Conservation (phyloP, 139 green algal species). For the Volvox reticuliferus region DNA sequence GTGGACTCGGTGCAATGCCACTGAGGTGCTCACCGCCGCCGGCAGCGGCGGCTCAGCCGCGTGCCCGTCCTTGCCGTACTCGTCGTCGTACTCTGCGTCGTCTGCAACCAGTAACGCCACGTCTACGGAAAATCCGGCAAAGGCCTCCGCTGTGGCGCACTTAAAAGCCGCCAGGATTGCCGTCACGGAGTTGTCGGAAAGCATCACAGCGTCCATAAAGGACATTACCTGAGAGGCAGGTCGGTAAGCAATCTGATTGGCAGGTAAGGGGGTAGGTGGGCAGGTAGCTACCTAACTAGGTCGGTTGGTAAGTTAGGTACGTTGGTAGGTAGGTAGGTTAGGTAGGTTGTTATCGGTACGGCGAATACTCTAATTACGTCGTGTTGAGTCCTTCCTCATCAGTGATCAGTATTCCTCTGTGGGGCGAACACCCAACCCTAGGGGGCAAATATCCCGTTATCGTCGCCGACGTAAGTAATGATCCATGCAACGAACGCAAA, state of each 20-base stretch:
- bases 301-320: no score
- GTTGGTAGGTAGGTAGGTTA: no score
- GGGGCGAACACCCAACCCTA: no score
- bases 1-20: background rate
- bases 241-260: no score
- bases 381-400: no score
- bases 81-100: background rate
- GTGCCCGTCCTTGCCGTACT: background rate
- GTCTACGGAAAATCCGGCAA: background rate
- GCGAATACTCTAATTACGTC: no score
- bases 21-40: background rate
- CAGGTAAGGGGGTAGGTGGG: background rate
- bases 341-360: no score
- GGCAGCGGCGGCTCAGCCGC: background rate
- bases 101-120: background rate
- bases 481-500: no score
- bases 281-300: background rate
- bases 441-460: no score
- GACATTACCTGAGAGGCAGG: background rate
- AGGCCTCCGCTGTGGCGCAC: background rate
- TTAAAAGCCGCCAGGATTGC: background rate
- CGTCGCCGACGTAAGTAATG: no score
- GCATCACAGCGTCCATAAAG: slow-evolving; percentile 1
- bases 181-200: background rate
- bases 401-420: no score